phyloP scores from a whole-genome alignment of 2,329 filamentous ascomycete species.

The Aphanocladium album region DNA sequence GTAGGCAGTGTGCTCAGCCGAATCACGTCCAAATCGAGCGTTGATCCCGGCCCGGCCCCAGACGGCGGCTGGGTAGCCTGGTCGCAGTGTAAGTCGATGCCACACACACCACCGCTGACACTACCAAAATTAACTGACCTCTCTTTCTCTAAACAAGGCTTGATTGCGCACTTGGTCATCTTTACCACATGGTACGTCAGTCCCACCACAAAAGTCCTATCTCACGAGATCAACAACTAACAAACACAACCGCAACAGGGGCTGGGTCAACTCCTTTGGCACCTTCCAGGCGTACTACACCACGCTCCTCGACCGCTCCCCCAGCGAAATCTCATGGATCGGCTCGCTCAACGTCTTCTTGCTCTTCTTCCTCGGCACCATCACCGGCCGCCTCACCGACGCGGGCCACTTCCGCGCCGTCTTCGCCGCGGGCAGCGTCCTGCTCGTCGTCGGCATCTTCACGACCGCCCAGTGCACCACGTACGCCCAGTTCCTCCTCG shows the following conservation, averaged over 20 bases:
- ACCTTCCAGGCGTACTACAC: constrained; percentile 51
- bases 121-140: not conserved
- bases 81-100: constrained; percentile 34
- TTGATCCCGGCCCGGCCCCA: constrained; percentile 43
- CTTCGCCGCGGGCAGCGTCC: constrained; percentile 33
- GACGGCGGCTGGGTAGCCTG: constrained; percentile 47
- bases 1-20: constrained; percentile 36
- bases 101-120: not conserved
- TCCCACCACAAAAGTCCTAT: not conserved
- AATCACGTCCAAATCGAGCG: constrained; percentile 35
- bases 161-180: constrained; percentile 37
- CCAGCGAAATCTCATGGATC: constrained; percentile 48
- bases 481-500: constrained; percentile 54
- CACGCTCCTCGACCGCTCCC: constrained; percentile 30
- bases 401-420: constrained; percentile 47
- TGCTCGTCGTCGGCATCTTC: constrained; percentile 46
- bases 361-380: constrained; percentile 49
- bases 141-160: constrained; percentile 11
- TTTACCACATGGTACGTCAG: constrained; percentile 45
- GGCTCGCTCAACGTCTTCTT: constrained; percentile 51
- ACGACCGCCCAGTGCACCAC: constrained; percentile 36
- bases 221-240: not conserved
- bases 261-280: constrained; percentile 52
- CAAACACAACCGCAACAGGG: constrained; percentile 27
- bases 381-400: constrained; percentile 49